Evolutionary conservation across 495 filamentous ascomycete genomes (phyloP).

Genomic region (Articulospora tetracladia): DNA sequence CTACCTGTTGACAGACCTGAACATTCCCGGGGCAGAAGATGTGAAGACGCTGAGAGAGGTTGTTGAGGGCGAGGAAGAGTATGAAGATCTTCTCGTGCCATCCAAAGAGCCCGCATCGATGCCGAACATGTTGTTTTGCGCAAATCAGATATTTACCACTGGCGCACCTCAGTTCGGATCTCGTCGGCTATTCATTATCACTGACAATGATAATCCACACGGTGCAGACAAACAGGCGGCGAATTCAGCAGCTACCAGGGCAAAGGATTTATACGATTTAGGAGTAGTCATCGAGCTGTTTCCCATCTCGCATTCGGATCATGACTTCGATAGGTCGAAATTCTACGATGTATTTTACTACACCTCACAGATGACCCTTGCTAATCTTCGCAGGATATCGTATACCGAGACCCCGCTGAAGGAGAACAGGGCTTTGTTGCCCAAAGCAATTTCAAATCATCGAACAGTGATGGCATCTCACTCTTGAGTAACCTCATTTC

Average conservation of each 20-base stretch:
- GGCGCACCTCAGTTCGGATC: conserved; percentile 94
- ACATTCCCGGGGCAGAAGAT: conserved; percentile 80
- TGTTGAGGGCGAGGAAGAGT: conserved; percentile 68
- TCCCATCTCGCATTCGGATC: conserved; percentile 71
- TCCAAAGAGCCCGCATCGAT: conserved; percentile 70
- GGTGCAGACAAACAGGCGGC: conserved; percentile 61
- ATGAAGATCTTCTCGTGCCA: conserved; percentile 64
- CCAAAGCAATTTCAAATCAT: conserved; percentile 44
- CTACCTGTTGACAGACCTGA: conserved; percentile 86
- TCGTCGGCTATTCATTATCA: conserved; percentile 88
- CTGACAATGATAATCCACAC: conserved; percentile 91
- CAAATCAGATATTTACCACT: conserved; percentile 94
- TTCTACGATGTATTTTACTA: conserved; percentile 80
- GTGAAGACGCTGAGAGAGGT: conserved; percentile 74
- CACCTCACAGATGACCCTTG: not conserved
- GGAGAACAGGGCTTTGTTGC: conserved; percentile 50
- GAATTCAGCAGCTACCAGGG: conserved; percentile 75
- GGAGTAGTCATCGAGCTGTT: conserved; percentile 93
- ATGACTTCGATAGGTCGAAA: conserved; percentile 76
- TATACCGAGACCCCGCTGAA: conserved; percentile 62
- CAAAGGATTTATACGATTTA: conserved; percentile 93
- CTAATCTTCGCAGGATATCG: conserved; percentile 60
- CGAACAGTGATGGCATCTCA: conserved; percentile 68
- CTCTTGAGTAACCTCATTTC: conserved; percentile 80
- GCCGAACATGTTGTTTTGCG: conserved; percentile 89